Base-by-base conservation (phyloP, 495 filamentous ascomycete genomes). In the Elasticomyces elasticus region DNA sequence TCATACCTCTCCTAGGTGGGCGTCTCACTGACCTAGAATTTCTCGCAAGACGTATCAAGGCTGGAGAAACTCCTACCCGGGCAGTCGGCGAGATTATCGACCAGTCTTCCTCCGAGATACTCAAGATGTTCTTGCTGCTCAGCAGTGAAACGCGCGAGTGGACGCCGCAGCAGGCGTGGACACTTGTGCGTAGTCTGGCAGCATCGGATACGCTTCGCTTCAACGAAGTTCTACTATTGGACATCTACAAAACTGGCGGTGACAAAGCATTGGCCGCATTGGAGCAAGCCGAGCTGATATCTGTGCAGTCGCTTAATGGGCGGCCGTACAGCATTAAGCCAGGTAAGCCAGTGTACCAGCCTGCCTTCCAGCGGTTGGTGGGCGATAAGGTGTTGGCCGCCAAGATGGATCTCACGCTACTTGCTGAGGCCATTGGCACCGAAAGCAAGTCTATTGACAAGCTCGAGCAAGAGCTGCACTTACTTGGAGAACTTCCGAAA, bases 11-110 rank as follows among this genome's bases (percentile, higher is more conserved):
- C 0, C 76, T 98, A 19, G 92, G 92, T 26, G 92, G 92, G 2
- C 84, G 92, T 6, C 77, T 98, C 3, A 95, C 89, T 0, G 94
- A 98, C 62, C 83, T 98, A 23, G 91, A 96, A 61, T 89, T 89
- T 61, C 81, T 98, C 55, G 84, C 90, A 12, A 81, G 89, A 54
- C 76, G 92, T n/a, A 86, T 98, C 58, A 88, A 89, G 64, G 80
- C 83, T 13, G 94, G 94, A 20, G 91, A 97, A 70, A 86, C 76
- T 0, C 92, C 92, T 1, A 76, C 75, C 63, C 77, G 82, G 59
- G 92, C 92, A n/a, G 84, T 96, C 13, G 71, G 79, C 28, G 87
- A 94, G 58, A 97, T 98, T 50, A 86, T 92, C 38, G 82, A 87
- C 30, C 87, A 94, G 58, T 82, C 83, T 9, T 83, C 88, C 10